Percentiles rank a stretch among this genome's conserved stretches.
phyloP scores from a whole-genome alignment of 1,284 basidiomycete genomes.

The Xerocomus nothofagi region DNA sequence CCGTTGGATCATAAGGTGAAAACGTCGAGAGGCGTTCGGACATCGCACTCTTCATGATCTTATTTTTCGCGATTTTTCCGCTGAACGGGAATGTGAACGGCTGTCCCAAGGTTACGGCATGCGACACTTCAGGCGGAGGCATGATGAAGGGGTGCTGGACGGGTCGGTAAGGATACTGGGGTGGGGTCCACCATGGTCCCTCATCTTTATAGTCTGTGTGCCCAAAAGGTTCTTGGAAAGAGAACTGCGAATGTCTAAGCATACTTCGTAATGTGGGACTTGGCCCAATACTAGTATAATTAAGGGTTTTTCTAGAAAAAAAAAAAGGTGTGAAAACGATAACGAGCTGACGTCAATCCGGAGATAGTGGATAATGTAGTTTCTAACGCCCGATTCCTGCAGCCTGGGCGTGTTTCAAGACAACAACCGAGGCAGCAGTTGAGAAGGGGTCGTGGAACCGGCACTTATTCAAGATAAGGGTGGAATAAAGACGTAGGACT shows the following conservation, averaged over 20 bases:
- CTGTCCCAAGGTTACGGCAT: constrained; percentile 26
- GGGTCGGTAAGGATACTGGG: constrained; percentile 20
- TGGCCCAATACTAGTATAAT: constrained; percentile 8
- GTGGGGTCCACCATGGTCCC: constrained; percentile 4
- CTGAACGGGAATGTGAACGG: constrained; percentile 33
- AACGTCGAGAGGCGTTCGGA: constrained; percentile 37
- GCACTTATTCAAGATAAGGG: not conserved
- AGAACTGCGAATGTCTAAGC: constrained; percentile 9
- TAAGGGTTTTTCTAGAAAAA: not conserved
- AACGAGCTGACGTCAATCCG: constrained; percentile 8
- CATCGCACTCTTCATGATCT: constrained; percentile 37
- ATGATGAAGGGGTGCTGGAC: constrained; percentile 17
- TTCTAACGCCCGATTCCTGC: not conserved
- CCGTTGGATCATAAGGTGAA: constrained; percentile 29
- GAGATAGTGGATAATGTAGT: not conserved
- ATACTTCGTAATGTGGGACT: constrained; percentile 13
- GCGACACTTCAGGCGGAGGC: constrained; percentile 14
- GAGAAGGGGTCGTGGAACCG: not conserved
- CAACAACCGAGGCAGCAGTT: not conserved
- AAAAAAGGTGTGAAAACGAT: not conserved
- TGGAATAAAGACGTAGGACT: constrained; percentile 3
- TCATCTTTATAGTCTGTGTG: constrained; percentile 26
- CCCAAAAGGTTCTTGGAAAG: constrained; percentile 15
- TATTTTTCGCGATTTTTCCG: constrained; percentile 32
- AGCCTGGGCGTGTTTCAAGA: not conserved